Base-by-base conservation (phyloP, 192 early-diverging fungal species). In the Umbelopsis ramanniana region DNA sequence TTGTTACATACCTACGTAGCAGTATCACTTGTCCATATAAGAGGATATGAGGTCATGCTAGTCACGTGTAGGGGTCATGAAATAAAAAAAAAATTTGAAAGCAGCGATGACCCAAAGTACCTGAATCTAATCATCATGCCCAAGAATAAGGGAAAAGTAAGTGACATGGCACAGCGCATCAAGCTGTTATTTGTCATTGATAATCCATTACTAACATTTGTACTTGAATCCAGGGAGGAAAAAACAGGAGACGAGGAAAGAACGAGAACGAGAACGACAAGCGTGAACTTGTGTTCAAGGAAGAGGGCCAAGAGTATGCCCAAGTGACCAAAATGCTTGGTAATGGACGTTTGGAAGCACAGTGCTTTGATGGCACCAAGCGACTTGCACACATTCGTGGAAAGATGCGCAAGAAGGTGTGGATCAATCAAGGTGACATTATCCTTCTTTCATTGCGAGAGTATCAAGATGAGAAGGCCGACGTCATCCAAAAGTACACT, bases 251-350 rank as follows among this genome's bases (percentile, higher is more conserved):
- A 85, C 91, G 94, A 83, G 96, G 97, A 89, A 99, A 98, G 92
- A 95, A 95, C 85, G 96, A 97, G 78, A 94, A 92, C 79, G 94
- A 95, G 72, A 87, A 85, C 68, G 93, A 95, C 67, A 99, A 99
- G 89, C 91, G 97, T 74, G 97, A 99, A 81, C 84, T 99, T 69
- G 88, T 95, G 66, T 97, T 99, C 85, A 96, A 96, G 80, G 96
- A 96, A 82, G 96, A 98, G 76, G 95, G 93, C 38, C 97, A 99
- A 86, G 97, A 98, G 77, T 99, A 99, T 81, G 97, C 94, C 2
- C 86, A 91, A 60, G 97, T 98, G 46, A 81, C 86, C 38, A 97
- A 97, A 82, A 94, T 97, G 92, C 90, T 99, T 70, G 97, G 97
- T 55, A 97, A 96, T 84, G 96, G 96, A 52, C 95, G 95, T 80